Percentiles rank a stretch among this genome's conserved stretches.
Evolutionary conservation across 1,139 yeast species (phyloP).

Genomic region (Kazachstania sp.): DNA sequence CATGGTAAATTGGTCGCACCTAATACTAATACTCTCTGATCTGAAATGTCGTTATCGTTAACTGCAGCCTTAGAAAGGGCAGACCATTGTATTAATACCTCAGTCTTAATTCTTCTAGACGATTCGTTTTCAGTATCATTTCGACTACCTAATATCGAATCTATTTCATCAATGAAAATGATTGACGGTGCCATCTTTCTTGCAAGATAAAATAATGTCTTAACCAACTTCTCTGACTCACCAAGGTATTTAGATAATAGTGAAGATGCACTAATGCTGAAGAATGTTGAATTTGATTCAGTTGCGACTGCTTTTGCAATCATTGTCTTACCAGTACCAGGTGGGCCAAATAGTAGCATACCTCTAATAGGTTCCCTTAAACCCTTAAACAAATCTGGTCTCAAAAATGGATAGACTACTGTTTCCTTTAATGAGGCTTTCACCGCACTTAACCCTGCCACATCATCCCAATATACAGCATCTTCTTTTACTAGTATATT

Average conservation of each 20-base stretch:
- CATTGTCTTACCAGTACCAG: slow-evolving; percentile 43
- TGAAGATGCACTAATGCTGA: slow-evolving; percentile 54
- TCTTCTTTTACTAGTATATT: slow-evolving; percentile 52
- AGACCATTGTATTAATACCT: slow-evolving; percentile 59
- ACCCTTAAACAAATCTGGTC: slow-evolving; percentile 56
- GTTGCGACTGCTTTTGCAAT: slow-evolving; percentile 61
- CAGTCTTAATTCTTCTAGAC: slow-evolving; percentile 52
- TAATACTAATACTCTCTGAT: slow-evolving; percentile 44
- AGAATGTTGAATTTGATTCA: slow-evolving; percentile 56
- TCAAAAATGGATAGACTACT: slow-evolving; percentile 55
- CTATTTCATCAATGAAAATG: slow-evolving; percentile 53
- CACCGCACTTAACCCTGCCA: slow-evolving; percentile 51
- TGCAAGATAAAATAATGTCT: slow-evolving; percentile 51
- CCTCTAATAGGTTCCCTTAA: slow-evolving; percentile 58
- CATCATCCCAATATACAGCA: slow-evolving; percentile 54
- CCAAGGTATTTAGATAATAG: slow-evolving; percentile 56
- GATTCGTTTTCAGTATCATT: slow-evolving; percentile 42
- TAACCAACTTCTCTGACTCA: slow-evolving; percentile 54
- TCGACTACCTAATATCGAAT: slow-evolving; percentile 49
- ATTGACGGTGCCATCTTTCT: slow-evolving; percentile 40
- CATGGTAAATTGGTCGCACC: slow-evolving; percentile 64
- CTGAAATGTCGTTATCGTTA: slow-evolving; percentile 3
- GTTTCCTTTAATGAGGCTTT: slow-evolving; percentile 55
- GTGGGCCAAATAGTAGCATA: slow-evolving; percentile 59
- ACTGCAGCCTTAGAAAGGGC: slow-evolving; percentile 52